Evolutionary conservation across 257 asterid genomes (phyloP).

Genomic region (Echites panduratus): DNA sequence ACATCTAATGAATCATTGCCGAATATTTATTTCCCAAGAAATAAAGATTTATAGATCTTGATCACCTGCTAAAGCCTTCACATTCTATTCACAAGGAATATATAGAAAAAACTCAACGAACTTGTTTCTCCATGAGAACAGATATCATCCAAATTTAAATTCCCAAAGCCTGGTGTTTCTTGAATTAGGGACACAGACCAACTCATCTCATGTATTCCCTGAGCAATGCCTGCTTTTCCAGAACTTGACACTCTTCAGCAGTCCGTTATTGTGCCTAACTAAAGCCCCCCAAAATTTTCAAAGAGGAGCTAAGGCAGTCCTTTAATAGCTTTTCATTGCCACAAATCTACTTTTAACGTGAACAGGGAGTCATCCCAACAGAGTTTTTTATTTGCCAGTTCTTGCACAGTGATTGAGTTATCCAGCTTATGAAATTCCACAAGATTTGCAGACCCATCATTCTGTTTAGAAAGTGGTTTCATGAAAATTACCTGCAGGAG

Average conservation of each 20-base stretch:
- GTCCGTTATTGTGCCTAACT: neutral
- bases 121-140: neutral
- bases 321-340: neutral
- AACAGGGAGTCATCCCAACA: neutral
- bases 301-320: neutral
- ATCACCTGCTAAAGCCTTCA: neutral
- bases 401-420: neutral
- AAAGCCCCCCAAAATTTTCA: neutral
- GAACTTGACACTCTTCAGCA: neutral
- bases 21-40: neutral
- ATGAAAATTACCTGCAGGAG: neutral
- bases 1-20: neutral
- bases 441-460: neutral
- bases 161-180: neutral
- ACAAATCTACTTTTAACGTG: neutral
- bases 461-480: neutral
- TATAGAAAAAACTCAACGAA: neutral
- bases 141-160: neutral
- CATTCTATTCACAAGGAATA: neutral
- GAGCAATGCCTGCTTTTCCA: neutral
- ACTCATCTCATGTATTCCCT: neutral
- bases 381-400: neutral
- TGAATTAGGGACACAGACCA: neutral
- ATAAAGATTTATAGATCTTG: neutral
- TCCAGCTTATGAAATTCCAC: neutral